Evolutionary conservation across 1,284 basidiomycete species (phyloP), one percentile per base, ranked within the genome.

Genomic region (Ustilago crameri): DNA sequence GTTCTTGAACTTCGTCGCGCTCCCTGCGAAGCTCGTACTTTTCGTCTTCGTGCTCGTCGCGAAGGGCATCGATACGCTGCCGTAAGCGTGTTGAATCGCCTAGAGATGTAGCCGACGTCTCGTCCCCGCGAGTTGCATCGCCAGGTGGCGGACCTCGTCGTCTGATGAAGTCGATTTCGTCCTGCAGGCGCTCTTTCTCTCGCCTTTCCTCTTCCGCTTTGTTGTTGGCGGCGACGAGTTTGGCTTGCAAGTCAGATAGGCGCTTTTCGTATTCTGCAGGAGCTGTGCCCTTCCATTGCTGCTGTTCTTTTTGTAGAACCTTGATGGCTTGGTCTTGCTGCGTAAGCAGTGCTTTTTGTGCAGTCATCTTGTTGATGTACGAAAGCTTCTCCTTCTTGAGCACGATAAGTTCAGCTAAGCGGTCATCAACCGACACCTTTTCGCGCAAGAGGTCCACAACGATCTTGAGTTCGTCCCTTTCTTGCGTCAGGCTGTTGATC

Each of bases 401-500:
- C 18, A 73, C 62, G 32, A 81, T 79, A 18, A 82, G 68, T 42
- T 81, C 75, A 9, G 72, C 70, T 7, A 72, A 55, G 10, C 76
- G 65, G 23, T 81, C 80, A 37, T 80, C 78, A 12, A 74, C 68
- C 27, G 67, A 74, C 41, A 79, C 78, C 38, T 81, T 79, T n/a
- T 78, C 74, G 35, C 80, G 70, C 23, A 78, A 68, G 14, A 81
- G 71, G 55, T 82, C 81, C 24, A 81, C 75, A 44, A 82, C 81
- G 42, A 79, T 78, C 59, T 82, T 78, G 59, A 82, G 75, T 49
- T 82, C 80, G 45, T 81, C 79, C 20, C 78, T 70, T 52, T 82
- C 81, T 44, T 79, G 70, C 0, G 75, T 77, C 20, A 82, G 72
- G 41, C 62, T 70, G 60, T 81, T 79, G 60, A 82, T 81, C 54